A percentile compares a stretch with the other conserved stretches of the same genome.
Conservation (phyloP, 768 basidiomycete species). For the Boletus edulis region DNA sequence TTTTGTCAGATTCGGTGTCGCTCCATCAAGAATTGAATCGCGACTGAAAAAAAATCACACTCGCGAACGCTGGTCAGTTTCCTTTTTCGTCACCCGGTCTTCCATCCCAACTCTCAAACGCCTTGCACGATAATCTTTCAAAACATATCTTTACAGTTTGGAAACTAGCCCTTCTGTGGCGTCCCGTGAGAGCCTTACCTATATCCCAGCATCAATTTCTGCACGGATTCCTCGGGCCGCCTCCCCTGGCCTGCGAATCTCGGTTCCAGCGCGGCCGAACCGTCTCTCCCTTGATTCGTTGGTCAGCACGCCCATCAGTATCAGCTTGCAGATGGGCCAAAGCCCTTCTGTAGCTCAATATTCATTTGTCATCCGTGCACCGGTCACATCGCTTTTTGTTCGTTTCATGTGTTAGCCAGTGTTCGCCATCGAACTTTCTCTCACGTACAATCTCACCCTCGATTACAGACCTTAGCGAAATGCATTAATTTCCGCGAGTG, state of each 20-base stretch:
- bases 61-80: no score
- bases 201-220: neutral
- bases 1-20: no score
- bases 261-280: neutral
- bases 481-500: constrained; percentile 23
- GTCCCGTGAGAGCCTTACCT: constrained; percentile 5
- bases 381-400: neutral
- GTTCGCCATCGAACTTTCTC: neutral
- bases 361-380: neutral
- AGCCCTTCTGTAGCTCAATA: neutral
- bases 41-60: no score
- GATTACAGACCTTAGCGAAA: constrained; percentile 11
- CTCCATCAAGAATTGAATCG: no score
- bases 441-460: constrained; percentile 15
- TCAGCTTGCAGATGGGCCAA: neutral
- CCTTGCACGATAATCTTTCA: no score
- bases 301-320: neutral
- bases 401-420: neutral
- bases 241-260: neutral
- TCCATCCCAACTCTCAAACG: no score
- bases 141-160: no score
- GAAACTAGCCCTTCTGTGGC: neutral
- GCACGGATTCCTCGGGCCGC: constrained; percentile 4
- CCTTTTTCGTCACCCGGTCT: no score
- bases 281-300: neutral